phyloP scores from a whole-genome alignment of 225 moss, liverwort and hornwort genomes.

The Marchantia paleacea region DNA sequence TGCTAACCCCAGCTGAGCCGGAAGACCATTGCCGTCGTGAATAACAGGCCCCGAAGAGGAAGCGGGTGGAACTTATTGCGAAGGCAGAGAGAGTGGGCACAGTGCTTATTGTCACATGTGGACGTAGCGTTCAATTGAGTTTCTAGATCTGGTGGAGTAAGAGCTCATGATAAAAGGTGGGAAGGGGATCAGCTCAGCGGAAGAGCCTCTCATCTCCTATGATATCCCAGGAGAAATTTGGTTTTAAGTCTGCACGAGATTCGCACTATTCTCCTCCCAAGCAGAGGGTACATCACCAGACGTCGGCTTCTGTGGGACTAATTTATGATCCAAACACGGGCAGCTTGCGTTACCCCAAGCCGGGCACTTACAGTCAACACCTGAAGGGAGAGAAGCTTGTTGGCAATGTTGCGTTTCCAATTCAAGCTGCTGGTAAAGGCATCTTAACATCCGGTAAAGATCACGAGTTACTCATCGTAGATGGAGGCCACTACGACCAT shows the following conservation, averaged over 20 bases:
- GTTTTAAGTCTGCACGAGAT: constrained; percentile 38
- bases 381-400: constrained; percentile 36
- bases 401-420: constrained; percentile 35
- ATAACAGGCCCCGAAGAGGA: not conserved
- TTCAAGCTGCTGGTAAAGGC: constrained; percentile 33
- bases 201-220: constrained; percentile 46
- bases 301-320: constrained; percentile 34
- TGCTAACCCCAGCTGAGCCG: not conserved
- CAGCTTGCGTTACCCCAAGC: constrained; percentile 45
- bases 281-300: constrained; percentile 36
- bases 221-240: constrained; percentile 50
- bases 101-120: not conserved
- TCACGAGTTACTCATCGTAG: constrained; percentile 26
- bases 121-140: not conserved
- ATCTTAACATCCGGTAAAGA: constrained; percentile 29
- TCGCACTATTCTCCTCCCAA: constrained; percentile 40
- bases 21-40: not conserved
- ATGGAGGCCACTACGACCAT: constrained; percentile 39
- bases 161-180: constrained; percentile 33
- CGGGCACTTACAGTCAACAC: constrained; percentile 17
- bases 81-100: not conserved
- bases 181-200: constrained; percentile 22
- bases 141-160: constrained; percentile 5
- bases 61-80: not conserved
- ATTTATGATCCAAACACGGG: constrained; percentile 43